Evolutionary conservation across 2,329 filamentous ascomycete species (phyloP).

Genomic region (Colletotrichum theobromicola): DNA sequence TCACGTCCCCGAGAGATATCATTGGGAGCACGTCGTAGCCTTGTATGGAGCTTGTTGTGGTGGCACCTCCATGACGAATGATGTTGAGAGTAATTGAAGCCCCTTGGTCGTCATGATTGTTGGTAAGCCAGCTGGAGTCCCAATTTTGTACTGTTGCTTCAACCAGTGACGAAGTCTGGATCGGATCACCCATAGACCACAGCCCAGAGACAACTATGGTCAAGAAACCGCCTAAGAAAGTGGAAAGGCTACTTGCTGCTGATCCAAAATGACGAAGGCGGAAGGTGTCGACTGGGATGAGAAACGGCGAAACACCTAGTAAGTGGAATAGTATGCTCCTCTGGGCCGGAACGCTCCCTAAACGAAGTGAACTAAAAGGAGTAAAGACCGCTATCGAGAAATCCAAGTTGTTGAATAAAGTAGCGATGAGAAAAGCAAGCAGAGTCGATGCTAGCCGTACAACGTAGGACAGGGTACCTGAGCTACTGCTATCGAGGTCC

Average conservation of each 20-base stretch:
- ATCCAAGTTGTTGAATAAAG: not conserved
- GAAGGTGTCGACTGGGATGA: too few species aligned
- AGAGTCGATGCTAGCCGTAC: accelerated
- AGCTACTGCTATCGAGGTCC: too few species aligned
- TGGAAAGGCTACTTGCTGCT: not conserved
- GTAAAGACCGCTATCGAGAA: not conserved
- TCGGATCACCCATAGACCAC: not conserved
- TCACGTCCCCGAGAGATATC: accelerated
- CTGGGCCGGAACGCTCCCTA: accelerated
- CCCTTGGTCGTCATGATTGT: accelerated
- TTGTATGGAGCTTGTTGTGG: accelerated
- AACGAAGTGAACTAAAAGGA: accelerated
- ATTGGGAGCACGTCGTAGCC: not conserved
- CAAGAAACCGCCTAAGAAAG: not conserved
- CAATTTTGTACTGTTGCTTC: not conserved
- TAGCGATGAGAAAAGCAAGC: too few species aligned
- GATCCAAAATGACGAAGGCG: too few species aligned
- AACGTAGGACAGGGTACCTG: too few species aligned
- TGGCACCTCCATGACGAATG: not conserved
- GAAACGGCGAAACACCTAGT: not conserved
- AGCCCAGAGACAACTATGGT: not conserved
- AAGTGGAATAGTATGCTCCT: not conserved
- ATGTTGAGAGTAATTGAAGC: not conserved
- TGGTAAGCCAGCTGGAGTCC: not conserved
- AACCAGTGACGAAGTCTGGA: too few species aligned